Evolutionary conservation across 139 green algal genomes (phyloP).

Genomic region (Chlorella vulgaris): DNA sequence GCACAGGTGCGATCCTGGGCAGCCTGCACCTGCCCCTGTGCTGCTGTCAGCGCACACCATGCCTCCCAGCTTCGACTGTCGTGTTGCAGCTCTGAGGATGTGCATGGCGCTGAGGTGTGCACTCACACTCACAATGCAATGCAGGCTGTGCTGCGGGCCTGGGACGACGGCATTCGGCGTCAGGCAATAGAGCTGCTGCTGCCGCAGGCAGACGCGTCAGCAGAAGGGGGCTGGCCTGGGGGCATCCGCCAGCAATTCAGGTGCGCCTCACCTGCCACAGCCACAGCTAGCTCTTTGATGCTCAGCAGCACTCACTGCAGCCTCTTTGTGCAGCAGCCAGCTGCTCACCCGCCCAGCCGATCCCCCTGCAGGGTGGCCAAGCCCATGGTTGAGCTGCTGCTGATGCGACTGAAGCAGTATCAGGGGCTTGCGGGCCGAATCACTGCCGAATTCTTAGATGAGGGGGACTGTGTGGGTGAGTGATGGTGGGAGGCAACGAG

Average conservation of each 20-base stretch:
- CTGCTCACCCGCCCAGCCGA: too few species aligned
- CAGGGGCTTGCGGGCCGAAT: constrained; percentile 46
- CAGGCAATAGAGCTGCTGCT: constrained; percentile 83
- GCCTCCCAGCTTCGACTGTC: neutral
- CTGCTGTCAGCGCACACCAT: too few species aligned
- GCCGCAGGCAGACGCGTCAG: constrained; percentile 47
- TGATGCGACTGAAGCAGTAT: constrained; percentile 72
- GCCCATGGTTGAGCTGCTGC: constrained; percentile 74
- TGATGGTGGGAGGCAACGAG: neutral
- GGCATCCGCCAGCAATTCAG: constrained; percentile 90
- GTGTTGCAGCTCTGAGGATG: constrained; percentile 1
- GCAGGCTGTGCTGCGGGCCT: constrained; percentile 73
- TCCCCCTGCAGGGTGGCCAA: constrained; percentile 55
- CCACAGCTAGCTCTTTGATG: too few species aligned
- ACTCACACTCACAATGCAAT: neutral
- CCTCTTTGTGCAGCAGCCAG: too few species aligned
- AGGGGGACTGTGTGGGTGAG: constrained; percentile 60
- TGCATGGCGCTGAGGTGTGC: too few species aligned
- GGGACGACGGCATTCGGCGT: constrained; percentile 57
- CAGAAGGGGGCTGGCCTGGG: constrained; percentile 66
- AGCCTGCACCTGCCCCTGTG: too few species aligned
- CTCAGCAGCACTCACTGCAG: too few species aligned
- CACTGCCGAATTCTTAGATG: constrained; percentile 53
- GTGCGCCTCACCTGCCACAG: neutral
- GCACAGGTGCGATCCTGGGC: neutral